phyloP scores from a whole-genome alignment of 1,284 basidiomycete genomes.

The Melanopsichium pennsylvanicum region DNA sequence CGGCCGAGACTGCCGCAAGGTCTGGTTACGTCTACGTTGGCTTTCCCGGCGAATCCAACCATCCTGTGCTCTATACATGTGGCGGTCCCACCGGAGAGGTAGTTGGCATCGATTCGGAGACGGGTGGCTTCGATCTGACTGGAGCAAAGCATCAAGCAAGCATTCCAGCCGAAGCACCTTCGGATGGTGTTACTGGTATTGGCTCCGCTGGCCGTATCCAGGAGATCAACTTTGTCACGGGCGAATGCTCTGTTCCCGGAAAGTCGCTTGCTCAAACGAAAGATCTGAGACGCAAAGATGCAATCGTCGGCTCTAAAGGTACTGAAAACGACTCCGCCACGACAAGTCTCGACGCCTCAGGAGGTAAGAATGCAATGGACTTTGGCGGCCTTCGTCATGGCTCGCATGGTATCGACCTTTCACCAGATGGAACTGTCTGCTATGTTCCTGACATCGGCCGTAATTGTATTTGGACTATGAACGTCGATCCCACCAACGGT shows the following conservation, averaged over 20 bases:
- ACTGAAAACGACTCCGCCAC: neutral
- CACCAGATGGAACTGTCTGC: constrained; percentile 20
- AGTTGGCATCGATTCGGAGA: constrained; percentile 55
- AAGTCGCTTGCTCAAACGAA: constrained; percentile 27
- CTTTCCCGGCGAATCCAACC: constrained; percentile 15
- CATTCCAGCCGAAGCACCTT: constrained; percentile 5
- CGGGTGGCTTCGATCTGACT: constrained; percentile 55
- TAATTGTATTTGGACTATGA: constrained; percentile 67
- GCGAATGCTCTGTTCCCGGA: constrained; percentile 43
- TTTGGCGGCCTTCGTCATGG: constrained; percentile 53
- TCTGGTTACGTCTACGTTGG: constrained; percentile 49
- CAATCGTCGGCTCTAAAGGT: neutral
- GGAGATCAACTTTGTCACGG: constrained; percentile 56
- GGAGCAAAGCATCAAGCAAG: constrained; percentile 16
- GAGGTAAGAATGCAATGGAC: constrained; percentile 43
- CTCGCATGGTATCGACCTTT: constrained; percentile 25
- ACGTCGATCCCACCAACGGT: constrained; percentile 55
- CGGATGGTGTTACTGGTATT: constrained; percentile 20
- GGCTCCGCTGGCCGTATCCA: constrained; percentile 51
- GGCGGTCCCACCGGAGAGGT: constrained; percentile 67
- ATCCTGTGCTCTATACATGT: constrained; percentile 66
- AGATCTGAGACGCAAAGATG: constrained; percentile 6
- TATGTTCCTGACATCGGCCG: constrained; percentile 60
- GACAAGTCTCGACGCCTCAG: constrained; percentile 17
- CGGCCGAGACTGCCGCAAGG: constrained; percentile 40